phyloP scores from a whole-genome alignment of 2,329 filamentous ascomycete species.

The Diaporthe destruens region DNA sequence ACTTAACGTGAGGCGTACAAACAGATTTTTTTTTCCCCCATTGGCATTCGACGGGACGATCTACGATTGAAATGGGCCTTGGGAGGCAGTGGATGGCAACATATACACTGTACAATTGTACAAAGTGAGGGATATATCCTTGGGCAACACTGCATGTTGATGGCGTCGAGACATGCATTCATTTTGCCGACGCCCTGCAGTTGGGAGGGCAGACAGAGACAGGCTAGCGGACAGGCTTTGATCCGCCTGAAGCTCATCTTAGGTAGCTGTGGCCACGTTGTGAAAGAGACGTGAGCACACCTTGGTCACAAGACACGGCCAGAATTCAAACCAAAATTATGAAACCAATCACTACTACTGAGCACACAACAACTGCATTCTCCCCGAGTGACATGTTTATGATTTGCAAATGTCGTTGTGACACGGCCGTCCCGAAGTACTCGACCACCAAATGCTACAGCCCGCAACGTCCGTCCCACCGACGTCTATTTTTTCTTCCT shows the following conservation, averaged over 20 bases:
- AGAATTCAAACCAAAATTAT: slow-evolving; percentile 6
- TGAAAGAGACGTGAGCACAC: not conserved
- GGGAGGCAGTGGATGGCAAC: not conserved
- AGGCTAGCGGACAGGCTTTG: slow-evolving; percentile 6
- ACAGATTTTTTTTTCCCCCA: not conserved
- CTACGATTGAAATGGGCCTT: not conserved
- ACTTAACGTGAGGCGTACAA: slow-evolving; percentile 27
- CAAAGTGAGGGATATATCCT: slow-evolving; percentile 37
- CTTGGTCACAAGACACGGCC: slow-evolving; percentile 11
- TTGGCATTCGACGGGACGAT: slow-evolving; percentile 17
- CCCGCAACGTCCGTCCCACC: too few species aligned
- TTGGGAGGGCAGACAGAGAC: slow-evolving; percentile 6
- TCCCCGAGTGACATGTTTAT: not conserved
- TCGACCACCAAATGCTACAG: not conserved
- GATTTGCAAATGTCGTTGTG: not conserved
- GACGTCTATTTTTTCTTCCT: slow-evolving; percentile 52
- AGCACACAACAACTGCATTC: not conserved
- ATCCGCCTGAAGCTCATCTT: slow-evolving; percentile 16
- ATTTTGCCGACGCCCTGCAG: slow-evolving; percentile 23
- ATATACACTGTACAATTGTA: slow-evolving; percentile 17
- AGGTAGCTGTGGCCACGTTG: slow-evolving; percentile 29
- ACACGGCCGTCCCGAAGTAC: not conserved
- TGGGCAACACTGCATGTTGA: slow-evolving; percentile 30
- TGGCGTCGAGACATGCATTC: slow-evolving; percentile 33
- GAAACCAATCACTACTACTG: not conserved